Percentiles rank a stretch among this genome's conserved stretches.
Evolutionary conservation across 2,329 filamentous ascomycete species (phyloP).

Genomic region (Penicillium sp.): DNA sequence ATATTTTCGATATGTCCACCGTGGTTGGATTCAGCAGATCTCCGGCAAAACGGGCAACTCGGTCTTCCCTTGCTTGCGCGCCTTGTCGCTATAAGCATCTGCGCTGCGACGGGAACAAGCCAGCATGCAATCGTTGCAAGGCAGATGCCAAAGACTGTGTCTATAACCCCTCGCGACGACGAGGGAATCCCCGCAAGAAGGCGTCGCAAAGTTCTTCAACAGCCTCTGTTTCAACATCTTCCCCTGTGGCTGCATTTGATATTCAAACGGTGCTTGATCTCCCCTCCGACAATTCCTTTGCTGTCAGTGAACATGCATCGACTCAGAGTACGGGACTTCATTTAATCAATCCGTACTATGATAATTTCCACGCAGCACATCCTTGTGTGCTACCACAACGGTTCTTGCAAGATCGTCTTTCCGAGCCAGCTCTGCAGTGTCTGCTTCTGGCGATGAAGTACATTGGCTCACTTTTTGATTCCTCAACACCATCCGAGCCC

Average conservation of each 20-base stretch:
- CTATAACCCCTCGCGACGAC: constrained; percentile 47
- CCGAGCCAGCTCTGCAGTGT: constrained; percentile 12
- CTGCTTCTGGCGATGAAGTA: constrained; percentile 27
- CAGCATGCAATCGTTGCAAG: constrained; percentile 41
- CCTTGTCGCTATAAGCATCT: constrained; percentile 39
- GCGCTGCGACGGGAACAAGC: constrained; percentile 45
- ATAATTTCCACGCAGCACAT: constrained; percentile 29
- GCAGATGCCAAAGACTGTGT: constrained; percentile 42
- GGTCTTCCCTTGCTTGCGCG: constrained; percentile 26
- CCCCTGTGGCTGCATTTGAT: too few species aligned
- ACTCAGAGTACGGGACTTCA: not conserved
- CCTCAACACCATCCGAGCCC: constrained; percentile 15
- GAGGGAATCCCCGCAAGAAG: constrained; percentile 16
- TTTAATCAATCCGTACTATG: constrained; percentile 28
- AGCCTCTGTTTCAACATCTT: too few species aligned
- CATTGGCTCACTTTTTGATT: constrained; percentile 25
- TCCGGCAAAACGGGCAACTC: constrained; percentile 9
- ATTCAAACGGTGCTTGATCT: too few species aligned
- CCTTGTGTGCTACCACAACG: constrained; percentile 25
- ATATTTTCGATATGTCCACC: too few species aligned
- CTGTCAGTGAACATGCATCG: constrained; percentile 9
- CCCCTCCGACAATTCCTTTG: too few species aligned
- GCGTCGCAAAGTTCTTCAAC: too few species aligned
- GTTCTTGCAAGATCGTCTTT: constrained; percentile 15
- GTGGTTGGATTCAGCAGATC: too few species aligned